Evolutionary conservation across 2,329 filamentous ascomycete species (phyloP).

Genomic region (Aspergillus brasiliensis): DNA sequence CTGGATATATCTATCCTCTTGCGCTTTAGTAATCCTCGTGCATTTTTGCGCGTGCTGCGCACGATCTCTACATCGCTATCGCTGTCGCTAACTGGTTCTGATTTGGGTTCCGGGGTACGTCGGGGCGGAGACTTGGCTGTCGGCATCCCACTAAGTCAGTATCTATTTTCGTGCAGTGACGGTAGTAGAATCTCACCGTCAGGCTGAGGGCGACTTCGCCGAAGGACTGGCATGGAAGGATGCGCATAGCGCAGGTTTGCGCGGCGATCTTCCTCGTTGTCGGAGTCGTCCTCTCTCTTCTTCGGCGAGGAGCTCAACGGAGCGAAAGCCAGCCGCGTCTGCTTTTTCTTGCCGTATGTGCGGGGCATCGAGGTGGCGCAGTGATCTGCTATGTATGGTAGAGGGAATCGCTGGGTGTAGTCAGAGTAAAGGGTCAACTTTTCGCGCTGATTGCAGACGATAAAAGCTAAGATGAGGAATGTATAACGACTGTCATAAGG

Average conservation of each 20-base stretch:
- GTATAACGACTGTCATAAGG: not conserved
- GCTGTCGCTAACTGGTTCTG: conserved; percentile 11
- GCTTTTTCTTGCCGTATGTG: conserved; percentile 37
- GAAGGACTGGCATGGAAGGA: conserved; percentile 26
- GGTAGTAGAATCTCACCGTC: not conserved
- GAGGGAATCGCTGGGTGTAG: not conserved
- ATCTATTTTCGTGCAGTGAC: not conserved
- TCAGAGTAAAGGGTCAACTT: not conserved
- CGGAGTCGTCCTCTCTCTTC: conserved; percentile 21
- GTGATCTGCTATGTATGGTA: not conserved
- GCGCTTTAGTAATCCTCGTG: conserved; percentile 13
- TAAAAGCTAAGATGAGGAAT: not conserved
- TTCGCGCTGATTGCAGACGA: not conserved
- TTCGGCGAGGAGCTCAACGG: conserved; percentile 34
- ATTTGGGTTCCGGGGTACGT: not conserved
- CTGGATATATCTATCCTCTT: conserved; percentile 19
- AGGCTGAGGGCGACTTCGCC: conserved; percentile 11
- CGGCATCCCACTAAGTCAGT: not conserved
- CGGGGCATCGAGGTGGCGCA: conserved; percentile 31
- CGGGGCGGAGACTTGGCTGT: not conserved
- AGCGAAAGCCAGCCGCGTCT: conserved; percentile 48
- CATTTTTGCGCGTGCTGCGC: conserved; percentile 19
- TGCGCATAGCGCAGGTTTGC: conserved; percentile 38
- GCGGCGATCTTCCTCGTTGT: conserved; percentile 28
- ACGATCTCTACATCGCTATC: conserved; percentile 20